Evolutionary conservation across 768 basidiomycete genomes (phyloP).

Genomic region (Xerocomellus amylosporus): DNA sequence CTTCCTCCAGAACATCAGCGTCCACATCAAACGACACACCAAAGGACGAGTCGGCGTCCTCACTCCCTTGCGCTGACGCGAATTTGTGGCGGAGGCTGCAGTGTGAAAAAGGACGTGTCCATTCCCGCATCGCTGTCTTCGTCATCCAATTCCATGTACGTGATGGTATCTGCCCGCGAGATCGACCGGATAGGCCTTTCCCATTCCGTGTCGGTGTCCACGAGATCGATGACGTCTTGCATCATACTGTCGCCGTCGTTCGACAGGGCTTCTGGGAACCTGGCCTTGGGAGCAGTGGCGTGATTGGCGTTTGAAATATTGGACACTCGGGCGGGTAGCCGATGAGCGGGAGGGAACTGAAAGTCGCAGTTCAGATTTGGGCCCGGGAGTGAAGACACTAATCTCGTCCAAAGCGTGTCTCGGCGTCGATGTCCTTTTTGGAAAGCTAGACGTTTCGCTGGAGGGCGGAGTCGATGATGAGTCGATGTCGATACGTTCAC

Average conservation of each 20-base stretch:
- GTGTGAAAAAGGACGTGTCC: constrained; percentile 18
- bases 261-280: neutral
- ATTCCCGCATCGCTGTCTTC: constrained; percentile 14
- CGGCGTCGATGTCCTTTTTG: constrained; percentile 49
- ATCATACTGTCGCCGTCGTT: constrained; percentile 11
- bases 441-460: constrained; percentile 87
- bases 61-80: neutral
- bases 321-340: neutral
- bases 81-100: neutral
- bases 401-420: no score
- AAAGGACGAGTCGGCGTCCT: constrained; percentile 31
- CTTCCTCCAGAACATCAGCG: constrained; percentile 28
- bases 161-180: constrained; percentile 3
- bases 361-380: neutral
- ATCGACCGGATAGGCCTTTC: neutral
- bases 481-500: constrained; percentile 85
- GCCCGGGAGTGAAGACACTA: no score
- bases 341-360: constrained; percentile 2
- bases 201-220: constrained; percentile 19
- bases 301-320: neutral
- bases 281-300: neutral
- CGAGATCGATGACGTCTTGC: constrained; percentile 21
- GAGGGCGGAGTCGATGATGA: constrained; percentile 81
- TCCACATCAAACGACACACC: constrained; percentile 33
- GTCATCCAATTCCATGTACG: constrained; percentile 17